Evolutionary conservation across 148 eudicot genomes (phyloP), one percentile per base, ranked within the genome.

Genomic region (Salicornia ramosissima): DNA sequence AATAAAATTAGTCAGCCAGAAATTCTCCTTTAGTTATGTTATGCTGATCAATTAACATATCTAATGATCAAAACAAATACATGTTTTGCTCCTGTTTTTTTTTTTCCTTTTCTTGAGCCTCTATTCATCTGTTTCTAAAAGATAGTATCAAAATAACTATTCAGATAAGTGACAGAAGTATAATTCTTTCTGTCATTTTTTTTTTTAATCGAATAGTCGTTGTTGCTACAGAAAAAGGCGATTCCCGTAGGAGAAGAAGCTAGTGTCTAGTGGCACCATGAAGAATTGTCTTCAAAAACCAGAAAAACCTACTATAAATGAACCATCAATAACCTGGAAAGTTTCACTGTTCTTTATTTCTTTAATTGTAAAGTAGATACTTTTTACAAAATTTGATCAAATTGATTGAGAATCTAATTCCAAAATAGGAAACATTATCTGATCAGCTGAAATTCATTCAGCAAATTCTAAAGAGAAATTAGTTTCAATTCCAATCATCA

Each of bases 391-490:
- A 40, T 62, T 69, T 13, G 42, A 53, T 58, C 77, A 55, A 68
- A 45, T 69, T 40, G 52, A 46, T 40, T 19, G 21, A 63, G 77
- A 78, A 78, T 73, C 74, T 29, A 78, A 78, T 78, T 68, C 81
- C 26, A 78, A 19, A 69, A 63, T 43, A 43, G 63, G 46, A 72
- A 65, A 59, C 50, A 22, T 15, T 54, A 71, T 60, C 55, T 49
- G 53, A 49, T 54, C 25, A 11, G 33, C 71, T 63, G 15, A 64
- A 64, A 70, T 22, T 64, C 40, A 69, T 55, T 59, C 71, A 46
- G 14, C 30, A 18, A 53, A 19, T 1, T 36, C 21, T 19, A 6
- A 21, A 29, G 26, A n/a, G 57, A 28, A 40, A 51, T 42, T 19
- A 51, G 33, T 25, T 42, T 11, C 33, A 65, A 13, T 33, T 65